Percentiles rank a stretch among this genome's conserved stretches.
Evolutionary conservation across 169 alveolate species (phyloP).

Genomic region (Eimeria zaria): DNA sequence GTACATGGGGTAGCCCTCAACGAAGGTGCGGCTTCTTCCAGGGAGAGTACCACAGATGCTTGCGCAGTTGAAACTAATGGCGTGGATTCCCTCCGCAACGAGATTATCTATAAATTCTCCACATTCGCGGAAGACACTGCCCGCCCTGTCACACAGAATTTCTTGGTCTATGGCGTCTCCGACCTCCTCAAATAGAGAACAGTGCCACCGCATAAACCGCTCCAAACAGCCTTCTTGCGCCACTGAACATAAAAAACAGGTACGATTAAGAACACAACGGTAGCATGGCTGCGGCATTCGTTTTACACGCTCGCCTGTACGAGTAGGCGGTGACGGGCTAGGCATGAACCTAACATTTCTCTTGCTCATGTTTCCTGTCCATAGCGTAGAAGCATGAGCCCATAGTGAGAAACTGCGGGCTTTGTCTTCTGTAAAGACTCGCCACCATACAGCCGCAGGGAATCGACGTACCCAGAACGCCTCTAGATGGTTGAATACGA

Average conservation of each 20-base stretch:
- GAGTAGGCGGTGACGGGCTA: not conserved
- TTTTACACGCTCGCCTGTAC: not conserved
- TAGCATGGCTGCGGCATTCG: not conserved
- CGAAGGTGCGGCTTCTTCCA: constrained; percentile 54
- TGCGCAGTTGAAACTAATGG: constrained; percentile 21
- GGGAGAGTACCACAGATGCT: constrained; percentile 9
- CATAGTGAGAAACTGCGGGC: not conserved
- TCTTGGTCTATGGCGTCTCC: constrained; percentile 79
- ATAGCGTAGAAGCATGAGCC: not conserved
- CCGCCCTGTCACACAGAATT: constrained; percentile 52
- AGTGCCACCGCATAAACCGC: constrained; percentile 79
- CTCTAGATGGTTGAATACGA: constrained; percentile 54
- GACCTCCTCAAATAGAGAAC: constrained; percentile 79
- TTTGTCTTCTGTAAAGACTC: not conserved
- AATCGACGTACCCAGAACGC: constrained; percentile 34
- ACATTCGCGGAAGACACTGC: constrained; percentile 52
- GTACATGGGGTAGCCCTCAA: constrained; percentile 83
- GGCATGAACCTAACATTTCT: not conserved
- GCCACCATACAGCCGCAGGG: not conserved
- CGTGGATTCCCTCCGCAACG: constrained; percentile 80
- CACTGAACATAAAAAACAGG: not conserved
- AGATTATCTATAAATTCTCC: constrained; percentile 79
- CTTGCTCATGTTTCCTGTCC: not conserved
- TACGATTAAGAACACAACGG: not conserved
- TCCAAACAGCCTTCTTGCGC: constrained; percentile 60